Conservation (phyloP, 2,329 filamentous ascomycete genomes). For the Xylariaceae sp. region DNA sequence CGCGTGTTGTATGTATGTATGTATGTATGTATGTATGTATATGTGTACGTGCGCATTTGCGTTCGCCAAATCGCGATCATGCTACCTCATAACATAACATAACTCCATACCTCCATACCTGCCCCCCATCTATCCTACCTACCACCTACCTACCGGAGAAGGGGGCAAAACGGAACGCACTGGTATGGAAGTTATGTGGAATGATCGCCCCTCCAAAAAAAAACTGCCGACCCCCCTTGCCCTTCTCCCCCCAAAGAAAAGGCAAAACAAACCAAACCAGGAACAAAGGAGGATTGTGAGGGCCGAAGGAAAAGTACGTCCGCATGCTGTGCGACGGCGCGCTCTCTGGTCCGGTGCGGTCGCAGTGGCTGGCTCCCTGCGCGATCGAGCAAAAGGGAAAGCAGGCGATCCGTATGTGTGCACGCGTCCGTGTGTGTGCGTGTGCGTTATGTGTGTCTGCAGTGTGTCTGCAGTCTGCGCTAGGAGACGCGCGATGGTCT, state of each 20-base stretch:
- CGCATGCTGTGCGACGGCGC: neutral
- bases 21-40: no score
- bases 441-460: neutral
- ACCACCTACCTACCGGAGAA: no score
- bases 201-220: neutral
- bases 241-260: neutral
- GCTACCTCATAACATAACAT: no score
- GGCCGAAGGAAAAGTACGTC: neutral
- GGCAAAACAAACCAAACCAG: neutral
- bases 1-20: no score
- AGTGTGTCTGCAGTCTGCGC: no score
- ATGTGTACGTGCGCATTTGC: neutral
- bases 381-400: conserved; percentile 18
- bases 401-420: neutral
- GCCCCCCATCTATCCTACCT: neutral
- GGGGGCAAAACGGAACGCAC: neutral
- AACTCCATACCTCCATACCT: neutral
- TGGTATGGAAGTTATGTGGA: no score
- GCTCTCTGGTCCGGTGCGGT: conserved; percentile 3
- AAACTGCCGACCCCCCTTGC: neutral
- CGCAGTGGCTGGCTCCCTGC: conserved; percentile 22
- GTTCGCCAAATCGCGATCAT: neutral
- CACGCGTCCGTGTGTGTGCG: neutral
- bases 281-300: neutral
- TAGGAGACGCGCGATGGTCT: no score